These are phyloP conservation scores for Phyllosticta paracitricarpa DNA, from an alignment of 2,329 filamentous ascomycete species.

Conservation along the genomic window DNA sequence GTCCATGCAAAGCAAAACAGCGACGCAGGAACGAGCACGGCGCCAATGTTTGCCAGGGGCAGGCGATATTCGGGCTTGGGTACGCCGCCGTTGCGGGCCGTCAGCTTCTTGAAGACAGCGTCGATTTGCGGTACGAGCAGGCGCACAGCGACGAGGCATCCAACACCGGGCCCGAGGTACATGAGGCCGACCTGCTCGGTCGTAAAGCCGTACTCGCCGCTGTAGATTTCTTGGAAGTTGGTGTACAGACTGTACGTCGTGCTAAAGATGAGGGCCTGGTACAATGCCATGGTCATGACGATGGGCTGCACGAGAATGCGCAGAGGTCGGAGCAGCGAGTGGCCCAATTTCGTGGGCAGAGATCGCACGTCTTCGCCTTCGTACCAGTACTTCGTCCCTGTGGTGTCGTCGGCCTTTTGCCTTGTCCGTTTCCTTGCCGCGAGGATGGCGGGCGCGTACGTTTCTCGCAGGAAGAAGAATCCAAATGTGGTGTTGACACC, in stretches of 20 bases:
- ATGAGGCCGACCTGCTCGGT: constrained; percentile 38
- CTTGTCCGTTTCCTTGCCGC: constrained; percentile 12
- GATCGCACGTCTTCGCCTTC: constrained; percentile 34
- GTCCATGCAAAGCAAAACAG: constrained; percentile 38
- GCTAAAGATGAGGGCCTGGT: constrained; percentile 38
- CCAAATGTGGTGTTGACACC: constrained; percentile 31
- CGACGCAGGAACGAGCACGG: constrained; percentile 32
- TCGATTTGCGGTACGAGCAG: constrained; percentile 40
- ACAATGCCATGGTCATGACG: constrained; percentile 35
- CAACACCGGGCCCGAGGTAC: constrained; percentile 36
- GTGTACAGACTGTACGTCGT: constrained; percentile 40
- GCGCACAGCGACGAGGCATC: constrained; percentile 35
- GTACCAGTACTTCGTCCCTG: constrained; percentile 29
- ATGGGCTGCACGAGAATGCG: constrained; percentile 37
- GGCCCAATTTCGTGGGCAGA: constrained; percentile 25
- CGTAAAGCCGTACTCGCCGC: constrained; percentile 33
- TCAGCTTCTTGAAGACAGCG: constrained; percentile 36
- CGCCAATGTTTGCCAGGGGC: constrained; percentile 37
- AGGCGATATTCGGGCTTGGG: constrained; percentile 34
- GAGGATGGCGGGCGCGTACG: constrained; percentile 34
- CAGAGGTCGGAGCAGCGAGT: constrained; percentile 31
- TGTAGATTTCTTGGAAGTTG: constrained; percentile 39
- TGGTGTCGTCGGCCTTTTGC: constrained; percentile 27
- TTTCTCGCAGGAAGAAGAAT: constrained; percentile 36
- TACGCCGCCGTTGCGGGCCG: constrained; percentile 31